phyloP scores from a whole-genome alignment of 2,329 filamentous ascomycete genomes.

The Scopulariopsis brevicaulis region DNA sequence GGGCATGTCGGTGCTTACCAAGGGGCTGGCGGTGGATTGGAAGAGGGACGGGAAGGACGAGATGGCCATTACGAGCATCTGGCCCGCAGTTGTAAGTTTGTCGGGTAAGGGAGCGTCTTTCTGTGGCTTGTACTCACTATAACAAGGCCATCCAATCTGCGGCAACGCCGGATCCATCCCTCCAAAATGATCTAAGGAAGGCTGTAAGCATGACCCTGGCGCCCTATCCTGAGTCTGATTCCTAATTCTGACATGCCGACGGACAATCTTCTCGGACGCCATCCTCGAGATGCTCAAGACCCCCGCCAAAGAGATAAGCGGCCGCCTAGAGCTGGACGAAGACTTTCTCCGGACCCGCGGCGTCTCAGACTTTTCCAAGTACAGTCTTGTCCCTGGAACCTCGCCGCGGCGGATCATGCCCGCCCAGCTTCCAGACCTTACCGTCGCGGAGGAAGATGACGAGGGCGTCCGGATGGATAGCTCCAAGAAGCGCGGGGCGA shows the following conservation, averaged over 20 bases:
- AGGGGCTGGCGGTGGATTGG: slow-evolving; percentile 76
- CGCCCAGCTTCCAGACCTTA: slow-evolving; percentile 51
- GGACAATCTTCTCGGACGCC: slow-evolving; percentile 64
- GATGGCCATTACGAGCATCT: slow-evolving; percentile 73
- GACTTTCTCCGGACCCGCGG: slow-evolving; percentile 61
- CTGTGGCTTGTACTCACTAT: background rate
- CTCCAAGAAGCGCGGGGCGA: slow-evolving; percentile 21
- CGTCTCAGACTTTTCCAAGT: slow-evolving; percentile 60
- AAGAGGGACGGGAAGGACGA: slow-evolving; percentile 48
- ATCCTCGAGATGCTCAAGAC: slow-evolving; percentile 60
- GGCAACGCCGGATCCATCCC: slow-evolving; percentile 41
- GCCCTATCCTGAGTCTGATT: background rate
- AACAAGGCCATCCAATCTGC: slow-evolving; percentile 58
- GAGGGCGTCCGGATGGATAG: slow-evolving; percentile 67
- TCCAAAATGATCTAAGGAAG: slow-evolving; percentile 17
- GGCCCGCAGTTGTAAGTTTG: slow-evolving; percentile 60
- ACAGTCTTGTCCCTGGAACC: slow-evolving; percentile 54
- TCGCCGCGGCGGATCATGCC: slow-evolving; percentile 72
- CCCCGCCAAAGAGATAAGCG: slow-evolving; percentile 53
- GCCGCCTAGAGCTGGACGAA: slow-evolving; percentile 63
- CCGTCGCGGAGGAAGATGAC: slow-evolving; percentile 68
- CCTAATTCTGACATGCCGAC: background rate
- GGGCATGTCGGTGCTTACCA: slow-evolving; percentile 71
- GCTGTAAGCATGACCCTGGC: background rate
- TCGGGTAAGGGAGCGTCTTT: background rate